Conservation (phyloP, 139 green algal species). For the Auxenochlorella pyrenoidosa region DNA sequence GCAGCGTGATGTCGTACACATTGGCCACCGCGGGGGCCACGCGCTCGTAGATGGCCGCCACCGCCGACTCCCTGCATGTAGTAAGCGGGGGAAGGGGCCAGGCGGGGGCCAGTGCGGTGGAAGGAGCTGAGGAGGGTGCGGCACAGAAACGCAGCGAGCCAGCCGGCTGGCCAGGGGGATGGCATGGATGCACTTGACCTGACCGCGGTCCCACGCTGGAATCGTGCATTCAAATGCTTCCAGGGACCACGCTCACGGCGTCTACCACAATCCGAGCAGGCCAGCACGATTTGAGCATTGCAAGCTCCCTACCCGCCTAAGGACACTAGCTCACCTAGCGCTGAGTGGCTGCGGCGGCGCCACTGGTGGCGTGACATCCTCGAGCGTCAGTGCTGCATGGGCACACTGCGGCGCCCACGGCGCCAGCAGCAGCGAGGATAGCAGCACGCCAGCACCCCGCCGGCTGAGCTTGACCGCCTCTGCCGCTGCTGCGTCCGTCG, state of each 20-base stretch:
- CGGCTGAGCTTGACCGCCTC: neutral
- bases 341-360: slow-evolving; percentile 10
- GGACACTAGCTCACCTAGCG: neutral
- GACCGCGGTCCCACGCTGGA: too few species aligned
- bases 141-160: too few species aligned
- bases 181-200: too few species aligned
- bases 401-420: neutral
- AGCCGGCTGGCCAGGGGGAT: too few species aligned
- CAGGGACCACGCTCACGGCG: too few species aligned
- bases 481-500: neutral
- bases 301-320: too few species aligned
- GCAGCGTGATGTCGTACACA: slow-evolving; percentile 74
- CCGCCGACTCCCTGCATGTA: slow-evolving; percentile 60
- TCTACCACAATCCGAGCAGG: neutral
- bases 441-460: neutral
- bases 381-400: slow-evolving; percentile 2
- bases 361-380: slow-evolving; percentile 17
- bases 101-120: neutral
- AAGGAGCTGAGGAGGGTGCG: too few species aligned
- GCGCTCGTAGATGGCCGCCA: slow-evolving; percentile 69
- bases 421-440: neutral
- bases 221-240: too few species aligned
- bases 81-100: too few species aligned
- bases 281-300: too few species aligned
- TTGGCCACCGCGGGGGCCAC: slow-evolving; percentile 70